Evolutionary conservation across 2,329 filamentous ascomycete species (phyloP), one percentile per base, ranked within the genome.

Genomic region (Botryotinia calthae): DNA sequence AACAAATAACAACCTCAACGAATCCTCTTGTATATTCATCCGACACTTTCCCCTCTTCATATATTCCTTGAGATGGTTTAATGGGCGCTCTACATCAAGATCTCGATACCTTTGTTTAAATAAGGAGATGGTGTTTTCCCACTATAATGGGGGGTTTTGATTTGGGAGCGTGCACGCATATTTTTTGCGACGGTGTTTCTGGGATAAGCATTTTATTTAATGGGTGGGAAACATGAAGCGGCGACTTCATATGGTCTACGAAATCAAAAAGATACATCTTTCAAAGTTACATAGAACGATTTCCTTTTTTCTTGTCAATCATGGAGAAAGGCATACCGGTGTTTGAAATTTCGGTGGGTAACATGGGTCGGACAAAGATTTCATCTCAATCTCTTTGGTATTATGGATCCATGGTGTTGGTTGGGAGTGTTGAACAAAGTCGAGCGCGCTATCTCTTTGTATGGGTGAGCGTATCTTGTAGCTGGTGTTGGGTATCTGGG

Each of bases 61-160:
- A 73, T 74, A 79, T 79, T 80, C 77, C 74, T 81, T 80, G 79
- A 79, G 79, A 78, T 73, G 73, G 74, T 75, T 73, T 74, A 67
- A 67, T 67, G 48, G 76, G 76, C 77, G 76, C 77, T 78, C 77
- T 78, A 78, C 76, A 75, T 75, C 62, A 77, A 73, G 74, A 79
- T 79, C 78, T 81, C 79, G 79, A 81, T 80, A 81, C 77, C 79
- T 77, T 73, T 79, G 76, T 80, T 79, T 70, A 77, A 78, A 71
- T 79, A 77, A 56, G 74, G 74, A 77, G 73, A 78, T 72, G 76
- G 77, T 79, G 76, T 78, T 78, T 74, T 72, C 72, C 73, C 72
- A 76, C 64, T 75, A 77, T 78, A n/a, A 51, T 71, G 66, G 44
- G 75, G 77, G n/a, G 5, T 54, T 69, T 77, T 79, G 77, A 78